Conservation (phyloP, 768 basidiomycete genomes). For the Tricholoma hemisulphureum region DNA sequence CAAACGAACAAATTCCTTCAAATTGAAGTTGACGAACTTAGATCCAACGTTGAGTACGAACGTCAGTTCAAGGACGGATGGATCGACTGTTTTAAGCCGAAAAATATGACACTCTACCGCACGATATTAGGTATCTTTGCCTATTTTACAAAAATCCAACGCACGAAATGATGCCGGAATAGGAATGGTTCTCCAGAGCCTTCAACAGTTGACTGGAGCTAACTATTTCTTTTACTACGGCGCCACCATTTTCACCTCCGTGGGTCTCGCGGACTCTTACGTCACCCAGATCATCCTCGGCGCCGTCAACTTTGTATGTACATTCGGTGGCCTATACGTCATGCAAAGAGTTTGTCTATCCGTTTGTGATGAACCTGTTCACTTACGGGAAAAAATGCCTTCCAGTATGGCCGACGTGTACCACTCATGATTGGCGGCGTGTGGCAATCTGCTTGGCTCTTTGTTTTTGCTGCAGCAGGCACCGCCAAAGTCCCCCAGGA, state of each 20-base stretch:
- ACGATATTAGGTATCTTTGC: constrained; percentile 46
- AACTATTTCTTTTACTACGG: constrained; percentile 71
- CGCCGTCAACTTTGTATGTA: constrained; percentile 68
- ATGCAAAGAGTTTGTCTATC: constrained; percentile 54
- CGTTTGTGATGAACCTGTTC: not conserved
- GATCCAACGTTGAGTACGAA: constrained; percentile 50
- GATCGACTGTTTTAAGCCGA: constrained; percentile 63
- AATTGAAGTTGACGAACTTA: constrained; percentile 56
- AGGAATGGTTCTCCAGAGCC: constrained; percentile 62
- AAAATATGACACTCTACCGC: constrained; percentile 60
- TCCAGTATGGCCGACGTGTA: constrained; percentile 58
- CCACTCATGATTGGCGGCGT: constrained; percentile 68
- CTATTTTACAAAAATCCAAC: not conserved
- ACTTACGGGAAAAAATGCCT: not conserved
- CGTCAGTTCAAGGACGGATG: constrained; percentile 48
- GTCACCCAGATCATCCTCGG: constrained; percentile 76
- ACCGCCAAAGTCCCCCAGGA: constrained; percentile 54
- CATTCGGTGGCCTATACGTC: constrained; percentile 70
- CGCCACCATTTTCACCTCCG: constrained; percentile 64
- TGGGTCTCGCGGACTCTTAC: constrained; percentile 66
- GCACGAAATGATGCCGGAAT: constrained; percentile 4
- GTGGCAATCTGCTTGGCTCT: constrained; percentile 71
- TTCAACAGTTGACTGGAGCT: constrained; percentile 72
- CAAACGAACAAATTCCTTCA: constrained; percentile 40
- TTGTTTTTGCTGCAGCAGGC: constrained; percentile 72